Conservation (phyloP, 129 eudicot species). For the Arctium minus region DNA sequence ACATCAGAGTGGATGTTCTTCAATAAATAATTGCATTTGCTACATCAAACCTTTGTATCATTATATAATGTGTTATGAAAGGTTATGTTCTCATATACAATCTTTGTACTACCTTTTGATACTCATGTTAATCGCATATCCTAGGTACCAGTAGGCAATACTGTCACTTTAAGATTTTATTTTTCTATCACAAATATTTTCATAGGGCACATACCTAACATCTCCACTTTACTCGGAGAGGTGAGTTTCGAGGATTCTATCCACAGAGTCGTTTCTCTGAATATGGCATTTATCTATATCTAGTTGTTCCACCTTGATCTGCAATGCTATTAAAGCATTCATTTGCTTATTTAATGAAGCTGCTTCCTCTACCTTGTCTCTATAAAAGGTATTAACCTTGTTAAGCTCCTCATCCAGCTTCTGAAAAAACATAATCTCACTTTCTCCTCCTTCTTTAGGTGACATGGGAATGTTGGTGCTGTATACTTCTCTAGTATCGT, state of each 20-base stretch:
- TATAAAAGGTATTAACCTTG: slow-evolving; percentile 66
- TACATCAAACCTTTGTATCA: neutral
- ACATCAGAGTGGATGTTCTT: neutral
- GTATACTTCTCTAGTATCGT: slow-evolving; percentile 48
- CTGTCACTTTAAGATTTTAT: neutral
- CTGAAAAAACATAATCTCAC: slow-evolving; percentile 54
- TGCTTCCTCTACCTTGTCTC: slow-evolving; percentile 75
- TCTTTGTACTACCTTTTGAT: neutral
- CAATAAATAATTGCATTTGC: neutral
- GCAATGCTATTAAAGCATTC: slow-evolving; percentile 72
- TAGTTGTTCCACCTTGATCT: slow-evolving; percentile 54
- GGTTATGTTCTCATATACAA: neutral
- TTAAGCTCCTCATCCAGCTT: slow-evolving; percentile 90
- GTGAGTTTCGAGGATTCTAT: slow-evolving; percentile 26
- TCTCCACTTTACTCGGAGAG: slow-evolving; percentile 29
- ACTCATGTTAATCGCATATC: neutral
- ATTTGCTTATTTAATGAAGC: slow-evolving; percentile 62
- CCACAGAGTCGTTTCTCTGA: neutral
- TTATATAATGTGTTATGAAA: neutral
- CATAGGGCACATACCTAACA: slow-evolving; percentile 28
- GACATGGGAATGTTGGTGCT: slow-evolving; percentile 34
- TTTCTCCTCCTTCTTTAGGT: slow-evolving; percentile 30
- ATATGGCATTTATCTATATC: slow-evolving; percentile 25
- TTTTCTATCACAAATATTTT: neutral
- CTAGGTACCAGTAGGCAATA: neutral